Percentiles rank a stretch among this genome's conserved stretches.
Conservation (phyloP, 179 eudicot genomes). For the Nepenthes alata region DNA sequence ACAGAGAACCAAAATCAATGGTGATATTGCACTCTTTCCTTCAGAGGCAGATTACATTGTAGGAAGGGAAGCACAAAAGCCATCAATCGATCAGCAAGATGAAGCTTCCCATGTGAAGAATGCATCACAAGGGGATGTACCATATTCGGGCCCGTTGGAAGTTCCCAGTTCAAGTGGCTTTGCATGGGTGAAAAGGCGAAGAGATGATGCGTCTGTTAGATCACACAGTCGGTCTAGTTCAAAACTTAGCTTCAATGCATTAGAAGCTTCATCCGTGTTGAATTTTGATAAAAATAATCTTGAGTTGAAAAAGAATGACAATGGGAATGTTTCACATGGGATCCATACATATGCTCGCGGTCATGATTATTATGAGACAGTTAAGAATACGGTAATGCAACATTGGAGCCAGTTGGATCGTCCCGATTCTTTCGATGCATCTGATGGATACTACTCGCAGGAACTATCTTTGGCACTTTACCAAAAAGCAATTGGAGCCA, state of each 20-base stretch:
- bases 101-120: conserved; percentile 45
- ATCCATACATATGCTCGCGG: conserved; percentile 27
- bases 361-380: conserved; percentile 34
- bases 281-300: conserved; percentile 28
- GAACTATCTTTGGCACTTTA: conserved; percentile 70
- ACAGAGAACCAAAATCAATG: conserved; percentile 39
- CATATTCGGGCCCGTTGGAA: conserved; percentile 70
- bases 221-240: conserved; percentile 77
- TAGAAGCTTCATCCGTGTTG: conserved; percentile 41
- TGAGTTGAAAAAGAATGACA: conserved; percentile 34
- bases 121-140: conserved; percentile 74
- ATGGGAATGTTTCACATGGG: conserved; percentile 23
- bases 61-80: conserved; percentile 42
- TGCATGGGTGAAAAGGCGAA: conserved; percentile 79
- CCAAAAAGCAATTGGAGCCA: conserved; percentile 47
- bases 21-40: conserved; percentile 26
- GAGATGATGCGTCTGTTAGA: conserved; percentile 53
- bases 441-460: conserved; percentile 78
- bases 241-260: conserved; percentile 46
- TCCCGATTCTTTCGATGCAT: conserved; percentile 79
- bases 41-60: conserved; percentile 35
- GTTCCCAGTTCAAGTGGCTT: conserved; percentile 89
- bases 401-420: conserved; percentile 67
- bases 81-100: conserved; percentile 26
- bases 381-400: conserved; percentile 40